Percentiles rank a stretch among this genome's conserved stretches.
Conservation (phyloP, 495 filamentous ascomycete species). For the Xylaria palmicola region DNA sequence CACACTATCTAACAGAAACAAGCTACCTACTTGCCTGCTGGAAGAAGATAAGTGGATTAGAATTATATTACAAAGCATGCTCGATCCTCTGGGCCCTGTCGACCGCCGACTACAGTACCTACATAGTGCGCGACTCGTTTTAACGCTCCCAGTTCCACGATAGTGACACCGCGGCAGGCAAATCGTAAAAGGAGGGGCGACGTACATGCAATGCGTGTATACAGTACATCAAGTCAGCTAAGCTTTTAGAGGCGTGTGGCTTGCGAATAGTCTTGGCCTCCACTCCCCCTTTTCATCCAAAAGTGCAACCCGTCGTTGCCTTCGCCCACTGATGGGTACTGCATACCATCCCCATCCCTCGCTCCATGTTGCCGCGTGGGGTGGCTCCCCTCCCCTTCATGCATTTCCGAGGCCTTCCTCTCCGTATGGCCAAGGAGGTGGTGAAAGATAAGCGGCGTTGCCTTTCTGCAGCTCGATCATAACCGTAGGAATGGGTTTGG, state of each 20-base stretch:
- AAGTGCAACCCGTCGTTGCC: constrained; percentile 1
- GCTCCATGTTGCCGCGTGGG: constrained; percentile 11
- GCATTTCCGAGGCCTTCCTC: constrained; percentile 1
- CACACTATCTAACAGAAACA: background rate
- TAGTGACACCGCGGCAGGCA: constrained; percentile 9
- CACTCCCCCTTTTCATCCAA: background rate
- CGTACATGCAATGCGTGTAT: background rate
- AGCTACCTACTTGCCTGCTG: background rate
- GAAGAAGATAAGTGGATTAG: background rate
- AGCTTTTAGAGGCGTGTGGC: background rate
- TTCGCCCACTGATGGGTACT: background rate
- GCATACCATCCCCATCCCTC: background rate
- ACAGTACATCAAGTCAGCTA: constrained; percentile 4
- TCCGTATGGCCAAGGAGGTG: background rate
- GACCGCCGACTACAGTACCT: background rate
- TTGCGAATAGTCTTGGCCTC: constrained; percentile 3
- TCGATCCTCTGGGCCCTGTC: background rate
- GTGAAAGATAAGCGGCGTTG: background rate
- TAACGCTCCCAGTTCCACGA: background rate
- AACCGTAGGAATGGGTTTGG: background rate
- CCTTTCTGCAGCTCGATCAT: background rate
- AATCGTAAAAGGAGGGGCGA: background rate
- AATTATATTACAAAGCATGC: background rate
- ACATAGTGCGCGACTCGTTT: background rate
- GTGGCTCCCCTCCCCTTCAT: constrained; percentile 8